phyloP scores from a whole-genome alignment of 345 rosid genomes.

The Camelina neglecta region DNA sequence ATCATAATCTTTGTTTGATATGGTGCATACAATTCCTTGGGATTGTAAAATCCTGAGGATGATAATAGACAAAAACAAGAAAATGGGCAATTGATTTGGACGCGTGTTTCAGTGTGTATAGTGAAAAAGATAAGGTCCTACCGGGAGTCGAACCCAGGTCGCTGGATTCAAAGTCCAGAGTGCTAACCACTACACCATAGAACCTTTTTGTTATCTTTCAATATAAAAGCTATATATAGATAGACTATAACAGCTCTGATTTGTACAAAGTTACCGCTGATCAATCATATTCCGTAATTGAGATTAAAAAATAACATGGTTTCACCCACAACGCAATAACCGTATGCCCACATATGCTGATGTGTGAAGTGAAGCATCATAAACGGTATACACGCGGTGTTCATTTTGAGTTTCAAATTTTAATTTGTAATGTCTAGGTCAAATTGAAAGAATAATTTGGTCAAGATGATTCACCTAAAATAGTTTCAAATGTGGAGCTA shows the following conservation, averaged over 20 bases:
- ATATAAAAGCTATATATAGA: accelerated
- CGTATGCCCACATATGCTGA: neutral
- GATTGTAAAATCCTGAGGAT: neutral
- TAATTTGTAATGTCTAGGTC: neutral
- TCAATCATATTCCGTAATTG: neutral
- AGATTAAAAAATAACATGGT: neutral
- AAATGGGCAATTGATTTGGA: neutral
- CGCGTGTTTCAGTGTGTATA: neutral
- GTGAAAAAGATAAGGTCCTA: constrained; percentile 55
- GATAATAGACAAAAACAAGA: neutral
- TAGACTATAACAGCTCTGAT: too few species aligned
- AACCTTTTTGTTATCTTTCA: constrained; percentile 39
- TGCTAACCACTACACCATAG: constrained; percentile 97
- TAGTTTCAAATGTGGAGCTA: neutral
- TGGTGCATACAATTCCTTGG: neutral
- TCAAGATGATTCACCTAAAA: constrained; percentile 31
- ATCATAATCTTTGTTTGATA: neutral
- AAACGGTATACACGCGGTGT: constrained; percentile 31
- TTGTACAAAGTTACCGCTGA: neutral
- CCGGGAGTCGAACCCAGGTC: constrained; percentile 98
- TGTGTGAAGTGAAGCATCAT: neutral
- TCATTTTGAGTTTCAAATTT: neutral
- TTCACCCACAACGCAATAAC: neutral
- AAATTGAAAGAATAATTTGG: constrained; percentile 6
- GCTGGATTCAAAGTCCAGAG: constrained; percentile 94